A percentile compares a stretch with the other conserved stretches of the same genome.
phyloP scores from a whole-genome alignment of 805 yeast species.

The Suhomyces prunicola region DNA sequence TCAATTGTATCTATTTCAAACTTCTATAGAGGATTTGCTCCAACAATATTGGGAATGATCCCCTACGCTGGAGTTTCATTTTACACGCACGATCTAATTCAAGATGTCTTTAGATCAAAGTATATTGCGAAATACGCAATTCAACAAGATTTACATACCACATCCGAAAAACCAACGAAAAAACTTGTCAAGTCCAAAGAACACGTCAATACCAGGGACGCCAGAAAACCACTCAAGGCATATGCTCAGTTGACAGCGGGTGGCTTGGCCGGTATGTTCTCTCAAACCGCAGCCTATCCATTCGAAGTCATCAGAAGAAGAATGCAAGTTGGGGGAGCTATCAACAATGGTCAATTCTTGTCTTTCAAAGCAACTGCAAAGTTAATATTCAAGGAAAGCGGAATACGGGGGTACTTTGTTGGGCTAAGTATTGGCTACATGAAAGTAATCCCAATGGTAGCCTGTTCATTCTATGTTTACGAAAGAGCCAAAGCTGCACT shows the following conservation, averaged over 20 bases:
- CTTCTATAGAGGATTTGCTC: constrained; percentile 91
- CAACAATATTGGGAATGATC: constrained; percentile 92
- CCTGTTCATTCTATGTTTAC: constrained; percentile 92
- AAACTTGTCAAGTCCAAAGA: constrained; percentile 9
- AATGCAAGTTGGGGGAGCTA: constrained; percentile 90
- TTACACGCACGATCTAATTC: constrained; percentile 87
- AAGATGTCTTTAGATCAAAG: constrained; percentile 76
- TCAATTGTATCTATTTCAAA: constrained; percentile 46
- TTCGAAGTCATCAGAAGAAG: constrained; percentile 92
- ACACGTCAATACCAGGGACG: constrained; percentile 31
- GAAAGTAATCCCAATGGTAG: constrained; percentile 95
- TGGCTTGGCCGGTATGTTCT: constrained; percentile 90
- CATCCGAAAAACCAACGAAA: constrained; percentile 4
- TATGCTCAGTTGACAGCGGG: constrained; percentile 96
- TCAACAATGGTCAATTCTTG: constrained; percentile 55
- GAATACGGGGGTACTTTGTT: constrained; percentile 84
- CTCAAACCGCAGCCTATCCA: constrained; percentile 97
- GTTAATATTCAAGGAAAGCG: constrained; percentile 67
- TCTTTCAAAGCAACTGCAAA: constrained; percentile 53
- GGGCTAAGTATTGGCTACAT: constrained; percentile 94
- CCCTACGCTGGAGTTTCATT: constrained; percentile 98
- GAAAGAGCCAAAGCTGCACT: constrained; percentile 75
- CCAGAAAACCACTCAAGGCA: constrained; percentile 67
- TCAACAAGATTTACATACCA: constrained; percentile 5
- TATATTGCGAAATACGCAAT: constrained; percentile 53